Evolutionary conservation across 106 monocot species (phyloP), one percentile per base, ranked within the genome.

Genomic region (Dioscorea dumetorum): DNA sequence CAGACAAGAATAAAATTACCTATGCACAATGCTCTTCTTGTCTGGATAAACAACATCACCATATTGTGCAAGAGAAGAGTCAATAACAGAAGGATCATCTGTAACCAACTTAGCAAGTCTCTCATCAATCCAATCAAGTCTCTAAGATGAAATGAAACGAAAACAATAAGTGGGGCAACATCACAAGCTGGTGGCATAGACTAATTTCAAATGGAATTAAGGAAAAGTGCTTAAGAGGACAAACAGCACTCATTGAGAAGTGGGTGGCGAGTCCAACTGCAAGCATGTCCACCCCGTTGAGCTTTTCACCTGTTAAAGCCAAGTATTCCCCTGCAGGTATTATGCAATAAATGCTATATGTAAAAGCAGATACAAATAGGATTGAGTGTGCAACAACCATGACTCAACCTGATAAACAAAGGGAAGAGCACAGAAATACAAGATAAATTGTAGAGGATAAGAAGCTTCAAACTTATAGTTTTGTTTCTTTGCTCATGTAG

Each of bases 81-180:
- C 92, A 66, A 97, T 90, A 31, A 90, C 87, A 56, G 97, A 97
- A 63, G 97, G 97, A 77, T 97, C 97, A 75, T 97, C 97, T 13
- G 97, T 97, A 54, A 84, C 72, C 72, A 97, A 76, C 58, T 84
- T 89, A 32, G 84, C 82, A 50, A 97, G 92, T 12, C 84, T 79
- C 50, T 97, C 86, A 74, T 92, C 97, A 68, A 97, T 72, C 82
- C 86, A 87, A 60, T 61, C 78, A 61, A 97, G 80, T 33, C 68
- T 89, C 97, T 97, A 76, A 20, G 22, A 22, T 49, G 21, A 33
- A 28, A 60, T 58, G 18, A 12, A 58, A 34, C 3, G 50, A 64
- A 54, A 21, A 56, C 17, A 24, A 62, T 22, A 33, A 41, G 41
- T 41, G 6, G 41, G 10, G 41, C 41, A 41, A 41, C 10, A 0